Evolutionary conservation across 306 rosid species (phyloP).

Genomic region (Corylus avellana): DNA sequence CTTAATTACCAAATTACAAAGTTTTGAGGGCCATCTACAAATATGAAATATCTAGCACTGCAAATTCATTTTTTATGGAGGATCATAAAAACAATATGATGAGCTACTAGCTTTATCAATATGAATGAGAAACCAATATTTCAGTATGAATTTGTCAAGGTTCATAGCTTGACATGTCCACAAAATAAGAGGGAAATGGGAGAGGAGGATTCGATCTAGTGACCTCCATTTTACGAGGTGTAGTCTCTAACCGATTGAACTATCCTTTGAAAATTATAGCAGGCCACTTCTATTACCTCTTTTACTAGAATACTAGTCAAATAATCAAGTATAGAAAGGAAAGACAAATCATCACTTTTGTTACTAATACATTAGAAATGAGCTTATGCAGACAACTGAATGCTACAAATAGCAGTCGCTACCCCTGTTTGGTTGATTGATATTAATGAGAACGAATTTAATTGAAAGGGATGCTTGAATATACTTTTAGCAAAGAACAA

Average conservation of each 20-base stretch:
- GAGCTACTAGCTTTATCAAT: not conserved
- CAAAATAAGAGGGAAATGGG: too few relatives aligned
- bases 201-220: too few relatives aligned
- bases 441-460: too few relatives aligned
- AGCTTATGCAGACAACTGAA: not conserved
- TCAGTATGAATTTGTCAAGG: too few relatives aligned
- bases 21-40: not conserved
- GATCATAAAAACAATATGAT: not conserved
- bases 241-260: too few relatives aligned
- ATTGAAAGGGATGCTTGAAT: too few relatives aligned
- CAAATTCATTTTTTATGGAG: not conserved
- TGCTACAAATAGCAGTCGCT: too few relatives aligned
- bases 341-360: not conserved
- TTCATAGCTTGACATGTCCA: not conserved
- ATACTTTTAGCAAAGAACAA: too few relatives aligned
- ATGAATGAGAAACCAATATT: not conserved
- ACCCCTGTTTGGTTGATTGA: too few relatives aligned
- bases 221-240: too few relatives aligned
- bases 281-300: not conserved
- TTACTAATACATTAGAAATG: not conserved
- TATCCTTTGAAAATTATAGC: not conserved
- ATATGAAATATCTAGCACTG: not conserved
- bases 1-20: not conserved
- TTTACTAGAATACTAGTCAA: not conserved
- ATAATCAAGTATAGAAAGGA: not conserved